phyloP scores from a whole-genome alignment of 331 rosid species.

The Quercus lobata region DNA sequence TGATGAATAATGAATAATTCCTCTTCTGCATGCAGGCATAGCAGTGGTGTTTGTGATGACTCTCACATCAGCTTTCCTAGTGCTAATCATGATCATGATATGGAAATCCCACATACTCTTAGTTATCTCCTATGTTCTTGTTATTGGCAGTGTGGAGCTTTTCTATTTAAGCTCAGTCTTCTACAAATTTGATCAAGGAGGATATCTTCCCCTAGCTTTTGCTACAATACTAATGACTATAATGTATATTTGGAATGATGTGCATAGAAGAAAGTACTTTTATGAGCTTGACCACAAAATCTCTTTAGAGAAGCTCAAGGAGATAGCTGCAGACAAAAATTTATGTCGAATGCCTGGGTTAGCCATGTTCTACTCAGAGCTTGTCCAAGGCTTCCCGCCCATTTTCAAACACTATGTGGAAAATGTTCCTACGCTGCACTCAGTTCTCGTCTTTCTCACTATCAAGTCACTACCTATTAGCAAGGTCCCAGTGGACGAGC shows the following conservation, averaged over 20 bases:
- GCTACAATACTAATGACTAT: no score
- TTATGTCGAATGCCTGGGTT: conserved; percentile 44
- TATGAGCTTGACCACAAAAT: conserved; percentile 52
- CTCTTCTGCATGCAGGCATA: conserved; percentile 37
- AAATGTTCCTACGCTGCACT: no score
- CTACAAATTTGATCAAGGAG: no score
- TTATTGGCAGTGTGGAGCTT: conserved; percentile 50
- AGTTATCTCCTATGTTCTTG: conserved; percentile 29
- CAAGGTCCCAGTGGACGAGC: conserved; percentile 43
- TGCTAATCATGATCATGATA: conserved; percentile 67
- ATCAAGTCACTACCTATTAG: conserved; percentile 14
- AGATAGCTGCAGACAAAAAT: conserved; percentile 15
- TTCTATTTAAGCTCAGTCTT: conserved; percentile 30
- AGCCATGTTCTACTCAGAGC: conserved; percentile 68
- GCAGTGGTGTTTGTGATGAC: conserved; percentile 81
- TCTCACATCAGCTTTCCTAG: conserved; percentile 52
- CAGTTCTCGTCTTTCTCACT: no score
- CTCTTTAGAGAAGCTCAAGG: conserved; percentile 33
- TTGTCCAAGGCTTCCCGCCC: conserved; percentile 52
- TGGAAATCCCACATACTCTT: conserved; percentile 61
- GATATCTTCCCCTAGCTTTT: no score
- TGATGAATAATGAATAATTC: background rate
- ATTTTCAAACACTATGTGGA: no score
- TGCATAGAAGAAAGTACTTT: conserved; percentile 50
- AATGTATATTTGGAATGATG: conserved; percentile 43